A percentile compares a stretch with the other conserved stretches of the same genome.
These are phyloP conservation scores for Monilinia fructigena DNA, from an alignment of 2,329 filamentous ascomycete species.

Conservation along the genomic window DNA sequence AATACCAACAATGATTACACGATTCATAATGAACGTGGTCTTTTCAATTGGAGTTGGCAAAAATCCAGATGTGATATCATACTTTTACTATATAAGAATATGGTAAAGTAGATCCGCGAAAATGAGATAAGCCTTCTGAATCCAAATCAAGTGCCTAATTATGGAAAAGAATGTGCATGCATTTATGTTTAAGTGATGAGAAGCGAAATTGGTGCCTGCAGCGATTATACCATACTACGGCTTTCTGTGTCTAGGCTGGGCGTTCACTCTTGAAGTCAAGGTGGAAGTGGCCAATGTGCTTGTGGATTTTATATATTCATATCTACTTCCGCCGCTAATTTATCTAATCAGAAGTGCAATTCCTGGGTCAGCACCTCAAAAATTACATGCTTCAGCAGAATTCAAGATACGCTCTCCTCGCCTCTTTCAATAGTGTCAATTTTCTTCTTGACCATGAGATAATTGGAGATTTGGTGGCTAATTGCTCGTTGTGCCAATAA, in stretches of 20 bases:
- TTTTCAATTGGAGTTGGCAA: slow-evolving; percentile 14
- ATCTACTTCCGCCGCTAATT: too few relatives aligned
- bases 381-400: too few relatives aligned
- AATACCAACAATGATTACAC: slow-evolving; percentile 19
- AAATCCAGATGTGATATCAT: slow-evolving; percentile 17
- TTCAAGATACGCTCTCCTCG: too few relatives aligned
- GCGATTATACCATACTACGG: neutral
- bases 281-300: neutral
- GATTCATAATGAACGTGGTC: slow-evolving; percentile 13
- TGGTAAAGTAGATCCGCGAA: slow-evolving; percentile 2
- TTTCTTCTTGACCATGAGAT: too few relatives aligned
- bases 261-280: slow-evolving; percentile 4
- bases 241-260: too few relatives aligned
- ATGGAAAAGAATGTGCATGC: neutral
- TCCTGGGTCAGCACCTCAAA: too few relatives aligned
- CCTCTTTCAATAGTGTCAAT: too few relatives aligned
- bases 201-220: neutral
- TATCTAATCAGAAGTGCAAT: too few relatives aligned
- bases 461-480: neutral
- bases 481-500: neutral
- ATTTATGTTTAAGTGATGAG: neutral
- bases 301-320: neutral
- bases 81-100: slow-evolving; percentile 8
- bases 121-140: slow-evolving; percentile 16
- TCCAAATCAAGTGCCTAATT: neutral